Evolutionary conservation across 108 stramenopile species (phyloP), one percentile per base, ranked within the genome.

Genomic region (Cyclotella distinguenda): DNA sequence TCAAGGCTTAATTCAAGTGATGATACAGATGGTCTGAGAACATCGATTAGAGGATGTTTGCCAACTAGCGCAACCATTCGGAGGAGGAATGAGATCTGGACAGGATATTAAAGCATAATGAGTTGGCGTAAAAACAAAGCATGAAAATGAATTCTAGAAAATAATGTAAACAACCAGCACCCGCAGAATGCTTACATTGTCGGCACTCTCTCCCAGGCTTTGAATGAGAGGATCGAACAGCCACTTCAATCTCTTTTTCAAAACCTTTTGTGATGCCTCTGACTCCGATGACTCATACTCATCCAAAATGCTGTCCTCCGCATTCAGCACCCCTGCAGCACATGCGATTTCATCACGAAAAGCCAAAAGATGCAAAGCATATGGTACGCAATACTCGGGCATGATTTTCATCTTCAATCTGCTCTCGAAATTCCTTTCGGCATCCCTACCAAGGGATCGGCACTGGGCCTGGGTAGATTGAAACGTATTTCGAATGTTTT

Each of bases 301-400:
- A 18, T 79, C 77, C 43, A 68, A 73, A 47, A 39, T 44, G 13
- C 82, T 81, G n/a, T 66, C 79, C 46, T 66, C 72, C 16, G 40
- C 72, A 38, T 70, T 66, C 21, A 74, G 39, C 7, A 62, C 54
- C 4, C 80, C 68, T 31, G 69, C 74, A 34, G 67, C 68, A 47
- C 60, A 50, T 23, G 89, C 84, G 12, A 89, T 90, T 62, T 94
- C 93, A 16, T 58, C 60, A 21, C 93, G 86, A 64, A 81, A 86
- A 22, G 84, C 60, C 42, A 95, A 69, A 15, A 95, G 68, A 68
- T 95, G 87, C 33, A 90, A 65, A 1, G 90, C 87, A 54, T 75
- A 95, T 12, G 87, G 88, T 25, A 92, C 79, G 46, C 74, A 66
- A 57, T 87, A 95, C 62, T 95, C 94, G 27, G 94, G 94, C 90